Conservation (phyloP, 148 eudicot genomes). For the Vaccinium vitisidaea region DNA sequence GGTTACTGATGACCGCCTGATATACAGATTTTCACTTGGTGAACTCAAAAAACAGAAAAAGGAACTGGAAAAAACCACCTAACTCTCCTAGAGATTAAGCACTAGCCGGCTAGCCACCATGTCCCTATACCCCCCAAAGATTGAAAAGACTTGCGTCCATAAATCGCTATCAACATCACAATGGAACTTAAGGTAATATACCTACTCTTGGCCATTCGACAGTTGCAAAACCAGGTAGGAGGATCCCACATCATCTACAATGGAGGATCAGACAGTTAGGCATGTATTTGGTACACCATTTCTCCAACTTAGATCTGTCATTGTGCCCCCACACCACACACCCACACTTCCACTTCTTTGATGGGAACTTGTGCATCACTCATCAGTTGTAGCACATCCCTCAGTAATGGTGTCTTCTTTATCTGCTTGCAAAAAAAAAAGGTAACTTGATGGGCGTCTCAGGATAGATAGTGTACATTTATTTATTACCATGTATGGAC, state of each 20-base stretch:
- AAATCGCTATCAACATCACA: background rate
- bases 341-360: background rate
- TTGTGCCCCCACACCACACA: background rate
- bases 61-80: background rate
- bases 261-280: background rate
- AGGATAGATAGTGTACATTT: background rate
- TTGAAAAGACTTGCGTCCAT: background rate
- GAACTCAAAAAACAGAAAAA: background rate
- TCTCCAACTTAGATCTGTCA: background rate
- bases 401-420: background rate
- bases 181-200: background rate
- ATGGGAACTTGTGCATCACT: background rate
- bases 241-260: background rate
- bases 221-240: background rate
- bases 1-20: background rate
- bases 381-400: background rate
- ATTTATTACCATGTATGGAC: background rate
- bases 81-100: background rate
- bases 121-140: background rate
- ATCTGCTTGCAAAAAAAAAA: background rate
- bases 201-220: background rate
- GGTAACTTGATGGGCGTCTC: background rate
- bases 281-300: background rate
- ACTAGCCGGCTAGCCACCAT: background rate
- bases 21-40: background rate